Evolutionary conservation across 2,329 filamentous ascomycete species (phyloP).

Genomic region (Sporothrix variecibatus): DNA sequence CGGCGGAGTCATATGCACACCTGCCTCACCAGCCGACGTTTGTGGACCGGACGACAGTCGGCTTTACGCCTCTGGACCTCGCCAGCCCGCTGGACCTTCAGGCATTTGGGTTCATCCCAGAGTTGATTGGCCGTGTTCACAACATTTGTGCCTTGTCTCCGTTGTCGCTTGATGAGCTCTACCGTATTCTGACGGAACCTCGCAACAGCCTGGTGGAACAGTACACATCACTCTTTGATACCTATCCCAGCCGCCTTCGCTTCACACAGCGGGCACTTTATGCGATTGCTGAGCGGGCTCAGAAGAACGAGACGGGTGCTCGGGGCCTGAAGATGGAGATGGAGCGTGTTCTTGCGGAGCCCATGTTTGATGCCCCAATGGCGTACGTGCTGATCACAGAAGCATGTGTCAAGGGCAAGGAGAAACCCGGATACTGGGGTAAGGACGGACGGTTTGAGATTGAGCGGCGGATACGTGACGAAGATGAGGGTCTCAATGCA

Average conservation of each 20-base stretch:
- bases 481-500: constrained; percentile 46
- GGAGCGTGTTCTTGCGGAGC: constrained; percentile 74
- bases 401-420: constrained; percentile 63
- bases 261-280: constrained; percentile 83
- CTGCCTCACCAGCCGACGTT: constrained; percentile 55
- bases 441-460: constrained; percentile 71
- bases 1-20: constrained; percentile 60
- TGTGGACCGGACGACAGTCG: constrained; percentile 38
- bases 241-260: constrained; percentile 73
- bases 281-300: constrained; percentile 72
- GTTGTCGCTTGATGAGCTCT: constrained; percentile 66
- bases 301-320: constrained; percentile 69
- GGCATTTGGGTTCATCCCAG: constrained; percentile 87
- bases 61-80: constrained; percentile 66
- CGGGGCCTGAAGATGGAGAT: constrained; percentile 78
- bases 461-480: constrained; percentile 66
- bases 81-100: constrained; percentile 76
- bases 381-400: constrained; percentile 75
- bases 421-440: constrained; percentile 64
- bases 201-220: constrained; percentile 85
- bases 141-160: constrained; percentile 84
- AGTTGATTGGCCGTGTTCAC: constrained; percentile 93
- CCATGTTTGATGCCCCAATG: constrained; percentile 79
- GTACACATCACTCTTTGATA: constrained; percentile 83
- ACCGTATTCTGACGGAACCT: constrained; percentile 89